phyloP scores from a whole-genome alignment of 1,284 basidiomycete species.

The Grifola frondosa region DNA sequence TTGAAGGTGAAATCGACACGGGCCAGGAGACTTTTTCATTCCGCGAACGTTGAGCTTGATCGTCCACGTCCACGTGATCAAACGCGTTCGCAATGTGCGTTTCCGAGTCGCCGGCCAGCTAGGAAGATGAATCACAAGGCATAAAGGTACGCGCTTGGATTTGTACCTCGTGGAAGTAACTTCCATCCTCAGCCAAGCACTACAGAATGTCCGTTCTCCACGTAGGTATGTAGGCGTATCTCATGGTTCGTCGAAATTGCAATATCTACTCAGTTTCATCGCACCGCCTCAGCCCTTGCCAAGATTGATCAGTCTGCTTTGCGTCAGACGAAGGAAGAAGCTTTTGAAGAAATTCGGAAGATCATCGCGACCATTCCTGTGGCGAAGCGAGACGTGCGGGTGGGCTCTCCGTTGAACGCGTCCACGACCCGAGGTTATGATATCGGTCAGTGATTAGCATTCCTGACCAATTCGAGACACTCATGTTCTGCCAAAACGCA shows the following conservation, averaged over 20 bases:
- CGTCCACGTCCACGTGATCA: too few species aligned
- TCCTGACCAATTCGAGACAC: not conserved
- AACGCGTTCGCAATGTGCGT: too few species aligned
- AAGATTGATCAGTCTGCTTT: constrained; percentile 9
- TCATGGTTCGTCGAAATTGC: not conserved
- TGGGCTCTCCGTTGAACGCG: constrained; percentile 10
- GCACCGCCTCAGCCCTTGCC: constrained; percentile 14
- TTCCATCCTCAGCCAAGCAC: too few species aligned
- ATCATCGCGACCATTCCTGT: constrained; percentile 9
- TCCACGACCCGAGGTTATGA: constrained; percentile 12
- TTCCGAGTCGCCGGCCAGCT: too few species aligned
- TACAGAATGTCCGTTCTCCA: constrained; percentile 13
- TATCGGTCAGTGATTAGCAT: constrained; percentile 6
- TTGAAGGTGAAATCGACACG: too few species aligned
- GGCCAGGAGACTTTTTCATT: too few species aligned
- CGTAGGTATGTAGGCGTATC: constrained; percentile 5
- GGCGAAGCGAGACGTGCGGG: constrained; percentile 11
- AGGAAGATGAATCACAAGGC: too few species aligned
- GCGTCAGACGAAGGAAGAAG: constrained; percentile 8
- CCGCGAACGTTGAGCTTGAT: too few species aligned
- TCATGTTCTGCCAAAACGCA: not conserved
- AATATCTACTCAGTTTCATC: not conserved
- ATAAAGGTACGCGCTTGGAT: too few species aligned
- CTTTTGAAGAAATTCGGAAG: constrained; percentile 7
- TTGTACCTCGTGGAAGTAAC: too few species aligned